A percentile compares a stretch with the other conserved stretches of the same genome.
phyloP scores from a whole-genome alignment of 805 yeast species.

The Millerozyma miso region DNA sequence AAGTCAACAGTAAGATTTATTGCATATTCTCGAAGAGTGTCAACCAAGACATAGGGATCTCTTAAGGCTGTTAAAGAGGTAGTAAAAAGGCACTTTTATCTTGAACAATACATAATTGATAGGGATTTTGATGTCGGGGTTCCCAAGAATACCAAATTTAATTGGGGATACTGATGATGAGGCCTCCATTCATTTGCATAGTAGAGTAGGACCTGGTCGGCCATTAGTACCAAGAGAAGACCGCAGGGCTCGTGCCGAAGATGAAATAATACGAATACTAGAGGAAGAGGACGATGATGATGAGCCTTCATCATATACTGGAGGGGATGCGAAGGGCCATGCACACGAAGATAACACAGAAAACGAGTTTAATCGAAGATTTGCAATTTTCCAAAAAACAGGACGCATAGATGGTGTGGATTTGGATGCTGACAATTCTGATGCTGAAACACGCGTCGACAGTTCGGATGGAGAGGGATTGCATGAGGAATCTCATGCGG shows the following conservation, averaged over 20 bases:
- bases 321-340: neutral
- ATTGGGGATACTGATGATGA: constrained; percentile 41
- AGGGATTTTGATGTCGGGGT: constrained; percentile 15
- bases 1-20: neutral
- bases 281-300: constrained; percentile 12
- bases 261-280: constrained; percentile 16
- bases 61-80: too few species aligned
- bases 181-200: constrained; percentile 36
- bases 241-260: constrained; percentile 8
- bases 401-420: constrained; percentile 7
- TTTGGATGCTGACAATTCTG: constrained; percentile 2
- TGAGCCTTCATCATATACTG: constrained; percentile 1
- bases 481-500: neutral
- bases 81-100: too few species aligned
- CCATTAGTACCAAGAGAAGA: constrained; percentile 21
- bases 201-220: constrained; percentile 33
- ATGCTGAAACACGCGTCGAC: constrained; percentile 2
- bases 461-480: constrained; percentile 1
- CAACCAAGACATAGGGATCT: too few species aligned
- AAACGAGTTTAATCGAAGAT: constrained; percentile 14
- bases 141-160: constrained; percentile 33
- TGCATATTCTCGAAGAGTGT: neutral
- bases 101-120: too few species aligned
- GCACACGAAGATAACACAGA: neutral
- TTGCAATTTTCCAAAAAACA: constrained; percentile 12